phyloP scores from a whole-genome alignment of 345 rosid genomes.

The Melaleuca quinquenervia region DNA sequence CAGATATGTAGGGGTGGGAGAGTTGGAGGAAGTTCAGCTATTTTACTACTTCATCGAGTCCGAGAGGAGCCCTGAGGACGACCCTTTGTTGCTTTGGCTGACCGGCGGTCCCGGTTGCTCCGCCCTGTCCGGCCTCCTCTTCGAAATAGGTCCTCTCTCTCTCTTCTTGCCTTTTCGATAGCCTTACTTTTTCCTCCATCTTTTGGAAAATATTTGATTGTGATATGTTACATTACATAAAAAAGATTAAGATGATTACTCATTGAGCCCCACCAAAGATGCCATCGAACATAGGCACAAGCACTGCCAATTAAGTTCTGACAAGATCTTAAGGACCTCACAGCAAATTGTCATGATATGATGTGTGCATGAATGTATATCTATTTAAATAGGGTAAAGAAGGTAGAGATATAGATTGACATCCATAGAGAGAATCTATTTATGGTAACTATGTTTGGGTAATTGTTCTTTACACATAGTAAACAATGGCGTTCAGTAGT shows the following conservation, averaged over 20 bases:
- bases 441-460: too few species aligned
- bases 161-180: background rate
- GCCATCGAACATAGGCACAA: too few species aligned
- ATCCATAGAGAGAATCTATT: background rate
- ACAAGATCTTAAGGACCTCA: background rate
- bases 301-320: background rate
- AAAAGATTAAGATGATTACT: background rate
- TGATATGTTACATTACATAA: background rate
- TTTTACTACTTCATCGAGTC: constrained; percentile 18
- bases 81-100: constrained; percentile 20
- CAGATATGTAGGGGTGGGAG: constrained; percentile 18
- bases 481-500: too few species aligned
- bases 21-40: constrained; percentile 9
- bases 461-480: too few species aligned
- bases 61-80: constrained; percentile 10
- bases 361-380: background rate
- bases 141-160: constrained; percentile 4
- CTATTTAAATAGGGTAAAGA: background rate
- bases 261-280: background rate
- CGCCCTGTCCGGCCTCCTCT: constrained; percentile 5
- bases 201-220: background rate
- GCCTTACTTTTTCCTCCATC: background rate
- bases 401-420: background rate
- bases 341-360: background rate
- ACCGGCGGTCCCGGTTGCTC: constrained; percentile 28